Evolutionary conservation across 352 stramenopile genomes (phyloP), one percentile per base, ranked within the genome.

Genomic region (Halophytophthora polymorphica): DNA sequence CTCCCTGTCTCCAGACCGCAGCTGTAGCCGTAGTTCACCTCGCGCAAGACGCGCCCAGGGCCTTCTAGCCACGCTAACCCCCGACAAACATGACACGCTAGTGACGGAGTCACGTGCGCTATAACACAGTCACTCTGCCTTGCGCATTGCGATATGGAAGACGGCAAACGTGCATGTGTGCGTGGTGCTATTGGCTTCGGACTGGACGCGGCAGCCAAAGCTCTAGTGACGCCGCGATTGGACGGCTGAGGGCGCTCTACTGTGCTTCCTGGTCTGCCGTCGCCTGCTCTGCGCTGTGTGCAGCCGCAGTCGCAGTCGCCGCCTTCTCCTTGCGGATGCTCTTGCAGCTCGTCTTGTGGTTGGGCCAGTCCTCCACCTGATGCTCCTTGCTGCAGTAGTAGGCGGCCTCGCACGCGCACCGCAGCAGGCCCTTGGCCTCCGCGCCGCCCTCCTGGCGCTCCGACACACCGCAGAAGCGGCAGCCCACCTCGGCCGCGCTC

Each of bases 321-420:
- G 66, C 56, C 54, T 65, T 71, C 45, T 72, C 52, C 41, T 77
- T 68, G 12, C 79, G 74, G 48, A 90, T 87, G 31, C 65, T 58
- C 59, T 90, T 90, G 66, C 83, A 93, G 51, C 56, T 81, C 31
- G 64, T 64, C 53, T 90, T 91, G 63, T 93, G 83, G 54, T 84
- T 86, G 13, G 51, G 65, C 83, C 83, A 93, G 70, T 93, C 83
- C 53, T 90, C 77, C 14, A 83, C 66, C 45, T 93, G 79, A 53
- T 93, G 83, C 21, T 88, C 75, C 50, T 93, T 91, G 61, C 65
- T 85, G 66, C 83, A 93, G 58, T 93, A 93, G 63, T 88, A 83
- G n/a, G 80, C 71, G 2, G 72, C 74, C 23, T 86, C 67, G 23
- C 83, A 93, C n/a, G 72, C 77, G 45, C 83, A 93, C 6, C 73